These are phyloP conservation scores for Rosa persica DNA, from an alignment of 306 rosid species.

Conservation along the genomic window DNA sequence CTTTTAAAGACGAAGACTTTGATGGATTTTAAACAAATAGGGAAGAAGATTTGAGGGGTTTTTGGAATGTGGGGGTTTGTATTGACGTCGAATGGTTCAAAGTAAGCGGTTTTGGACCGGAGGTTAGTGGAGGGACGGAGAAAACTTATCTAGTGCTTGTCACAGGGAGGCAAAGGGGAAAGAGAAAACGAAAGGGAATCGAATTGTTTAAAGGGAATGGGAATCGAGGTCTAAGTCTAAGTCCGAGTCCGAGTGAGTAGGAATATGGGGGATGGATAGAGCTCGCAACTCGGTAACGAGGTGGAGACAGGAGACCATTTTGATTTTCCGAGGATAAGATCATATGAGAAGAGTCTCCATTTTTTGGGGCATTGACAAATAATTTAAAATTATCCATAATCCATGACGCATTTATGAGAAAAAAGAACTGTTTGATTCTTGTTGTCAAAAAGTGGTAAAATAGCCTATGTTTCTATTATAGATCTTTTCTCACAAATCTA, in stretches of 20 bases:
- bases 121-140: constrained; percentile 4
- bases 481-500: not conserved
- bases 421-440: not conserved
- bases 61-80: not conserved
- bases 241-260: not conserved
- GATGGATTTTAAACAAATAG: not conserved
- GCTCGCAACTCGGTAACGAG: not conserved
- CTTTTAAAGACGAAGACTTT: constrained; percentile 6
- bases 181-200: not conserved
- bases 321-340: constrained; percentile 1
- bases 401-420: not conserved
- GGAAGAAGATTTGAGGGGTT: not conserved
- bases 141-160: constrained; percentile 6
- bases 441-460: not conserved
- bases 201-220: not conserved
- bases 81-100: not conserved
- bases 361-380: not conserved
- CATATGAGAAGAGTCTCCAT: not conserved
- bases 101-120: not conserved
- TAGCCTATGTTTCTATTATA: not conserved
- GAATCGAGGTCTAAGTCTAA: not conserved
- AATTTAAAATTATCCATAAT: not conserved
- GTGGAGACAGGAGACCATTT: not conserved
- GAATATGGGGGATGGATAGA: not conserved
- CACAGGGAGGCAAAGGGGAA: not conserved